These are phyloP conservation scores for Blastobotrys robertii DNA, from an alignment of 805 yeast genomes.

Conservation along the genomic window DNA sequence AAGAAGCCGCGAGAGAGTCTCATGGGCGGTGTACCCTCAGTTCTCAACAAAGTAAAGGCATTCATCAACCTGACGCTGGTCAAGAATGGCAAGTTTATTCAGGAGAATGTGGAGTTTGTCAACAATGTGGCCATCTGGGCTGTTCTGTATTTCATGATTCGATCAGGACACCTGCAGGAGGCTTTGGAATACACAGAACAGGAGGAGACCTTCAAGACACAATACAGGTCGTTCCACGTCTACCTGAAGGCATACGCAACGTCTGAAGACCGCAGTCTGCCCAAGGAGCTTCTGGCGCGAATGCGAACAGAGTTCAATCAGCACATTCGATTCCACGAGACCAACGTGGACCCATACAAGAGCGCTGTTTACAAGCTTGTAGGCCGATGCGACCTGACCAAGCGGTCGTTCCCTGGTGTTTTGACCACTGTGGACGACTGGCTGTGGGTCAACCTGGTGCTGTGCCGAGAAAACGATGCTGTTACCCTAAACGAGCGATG, in stretches of 20 bases:
- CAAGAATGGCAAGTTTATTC: conserved; percentile 38
- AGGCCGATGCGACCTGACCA: conserved; percentile 79
- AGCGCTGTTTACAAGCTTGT: conserved; percentile 83
- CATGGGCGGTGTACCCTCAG: conserved; percentile 61
- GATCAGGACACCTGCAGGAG: conserved; percentile 75
- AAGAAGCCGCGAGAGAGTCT: conserved; percentile 38
- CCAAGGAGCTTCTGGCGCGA: conserved; percentile 58
- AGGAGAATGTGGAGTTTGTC: conserved; percentile 49
- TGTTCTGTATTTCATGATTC: conserved; percentile 65
- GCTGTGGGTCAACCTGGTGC: conserved; percentile 86
- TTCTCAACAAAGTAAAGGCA: conserved; percentile 61
- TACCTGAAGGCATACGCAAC: conserved; percentile 65
- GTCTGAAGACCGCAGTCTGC: conserved; percentile 43
- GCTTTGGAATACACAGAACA: conserved; percentile 60
- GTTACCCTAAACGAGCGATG: conserved; percentile 57
- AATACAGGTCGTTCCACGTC: conserved; percentile 75
- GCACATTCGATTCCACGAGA: conserved; percentile 55
- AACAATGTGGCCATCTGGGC: conserved; percentile 96
- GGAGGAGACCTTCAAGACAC: conserved; percentile 64
- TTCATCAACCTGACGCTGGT: conserved; percentile 41
- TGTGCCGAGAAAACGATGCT: conserved; percentile 51
- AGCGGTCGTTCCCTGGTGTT: conserved; percentile 56
- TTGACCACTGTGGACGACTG: conserved; percentile 84
- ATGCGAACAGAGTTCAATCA: conserved; percentile 75
- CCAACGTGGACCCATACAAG: conserved; percentile 78